Evolutionary conservation across 2,329 filamentous ascomycete genomes (phyloP), one percentile per base, ranked within the genome.

Genomic region (Ceratocystis alfenasii): DNA sequence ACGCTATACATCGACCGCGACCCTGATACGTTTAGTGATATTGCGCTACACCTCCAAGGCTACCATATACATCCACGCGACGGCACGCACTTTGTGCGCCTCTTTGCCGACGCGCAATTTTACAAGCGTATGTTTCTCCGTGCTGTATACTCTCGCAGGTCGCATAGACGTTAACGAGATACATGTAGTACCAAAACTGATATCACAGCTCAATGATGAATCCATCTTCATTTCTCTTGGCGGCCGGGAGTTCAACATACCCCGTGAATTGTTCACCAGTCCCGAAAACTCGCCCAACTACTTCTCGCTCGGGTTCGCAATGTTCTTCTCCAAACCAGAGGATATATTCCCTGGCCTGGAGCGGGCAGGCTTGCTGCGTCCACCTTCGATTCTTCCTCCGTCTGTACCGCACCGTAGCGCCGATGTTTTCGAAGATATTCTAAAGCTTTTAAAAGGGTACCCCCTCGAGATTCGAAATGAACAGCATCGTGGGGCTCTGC

Each of bases 1-100:
- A 96, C 93, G 0, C 80, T 97, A 5, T 96, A 96, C 76, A 96
- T 97, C 72, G 93, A 97, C 75, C 87, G 93, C 68, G 93, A 97
- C 75, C 92, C 93, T 0, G 80, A 80, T 15, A 96, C 91, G 0
- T 97, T 97, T 74, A 83, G 81, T 71, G 90, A 96, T 73, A 96
- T 97, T 69, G 88, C 88, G 46, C 80, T 92, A 65, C 92, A 97
- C 78, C 80, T 97, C 25, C 92, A 96, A 78, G 90, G 93, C 59
- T 97, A 97, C 74, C 88, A 95, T 76, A 83, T 96, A 68, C 81
- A 82, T 66, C 92, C 93, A 2, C 83, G 84, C 69, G 88, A 96
- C 76, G 89, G 88, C 63, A 83, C 85, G 65, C 90, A 96, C 75
- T 96, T 93, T 75, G 92, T 96, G 71, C 90, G 89, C 67, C 79